These are phyloP conservation scores for Boletus patriciae DNA, from an alignment of 768 basidiomycete species.

Conservation along the genomic window DNA sequence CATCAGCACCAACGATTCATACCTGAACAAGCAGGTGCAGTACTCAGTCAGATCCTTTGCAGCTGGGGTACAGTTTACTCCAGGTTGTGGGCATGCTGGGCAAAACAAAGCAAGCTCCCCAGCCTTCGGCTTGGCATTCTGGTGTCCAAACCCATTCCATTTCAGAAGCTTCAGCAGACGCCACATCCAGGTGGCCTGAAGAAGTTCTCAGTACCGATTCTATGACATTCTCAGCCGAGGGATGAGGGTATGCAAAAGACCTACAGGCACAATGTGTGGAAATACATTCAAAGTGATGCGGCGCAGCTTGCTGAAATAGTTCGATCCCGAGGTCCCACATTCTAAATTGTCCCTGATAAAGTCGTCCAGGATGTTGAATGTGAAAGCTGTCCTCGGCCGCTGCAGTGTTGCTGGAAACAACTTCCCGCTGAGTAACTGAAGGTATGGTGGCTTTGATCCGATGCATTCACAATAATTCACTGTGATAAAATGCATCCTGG, in stretches of 20 bases:
- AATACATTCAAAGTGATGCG: background rate
- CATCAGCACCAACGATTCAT: too few species aligned
- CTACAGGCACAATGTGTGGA: background rate
- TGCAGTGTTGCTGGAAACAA: background rate
- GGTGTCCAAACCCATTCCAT: conserved; percentile 13
- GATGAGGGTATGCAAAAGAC: too few species aligned
- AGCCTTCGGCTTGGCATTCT: accelerated
- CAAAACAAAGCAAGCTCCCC: conserved; percentile 17
- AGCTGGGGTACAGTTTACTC: background rate
- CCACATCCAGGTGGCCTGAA: conserved; percentile 18
- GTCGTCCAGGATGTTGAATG: conserved; percentile 20
- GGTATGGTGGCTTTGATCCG: background rate
- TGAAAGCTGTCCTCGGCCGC: background rate
- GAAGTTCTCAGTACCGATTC: conserved; percentile 22
- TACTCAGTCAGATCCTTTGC: too few species aligned
- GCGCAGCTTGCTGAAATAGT: conserved; percentile 2
- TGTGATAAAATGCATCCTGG: too few species aligned
- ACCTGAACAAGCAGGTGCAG: too few species aligned
- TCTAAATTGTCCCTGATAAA: conserved; percentile 21
- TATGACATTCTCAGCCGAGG: background rate
- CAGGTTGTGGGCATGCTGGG: conserved; percentile 29
- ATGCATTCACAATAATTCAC: background rate
- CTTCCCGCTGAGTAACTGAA: background rate
- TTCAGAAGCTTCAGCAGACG: conserved; percentile 19
- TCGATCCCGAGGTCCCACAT: conserved; percentile 4